These are phyloP conservation scores for Przewalskia tangutica DNA, from an alignment of 257 asterid genomes.

Conservation along the genomic window DNA sequence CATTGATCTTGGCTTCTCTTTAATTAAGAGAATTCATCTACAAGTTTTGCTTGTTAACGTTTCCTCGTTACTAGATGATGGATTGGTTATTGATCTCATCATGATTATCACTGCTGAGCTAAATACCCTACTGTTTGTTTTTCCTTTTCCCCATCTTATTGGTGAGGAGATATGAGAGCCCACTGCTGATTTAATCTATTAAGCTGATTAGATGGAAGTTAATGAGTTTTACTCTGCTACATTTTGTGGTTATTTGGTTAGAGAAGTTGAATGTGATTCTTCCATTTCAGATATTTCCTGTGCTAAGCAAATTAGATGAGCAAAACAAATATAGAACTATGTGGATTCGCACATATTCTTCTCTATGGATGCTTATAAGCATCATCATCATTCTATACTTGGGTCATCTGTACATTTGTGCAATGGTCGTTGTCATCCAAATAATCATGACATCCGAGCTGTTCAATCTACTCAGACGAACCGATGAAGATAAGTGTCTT, in stretches of 20 bases:
- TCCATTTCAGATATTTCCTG: slow-evolving; percentile 47
- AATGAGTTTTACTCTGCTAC: background rate
- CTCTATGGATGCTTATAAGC: slow-evolving; percentile 95
- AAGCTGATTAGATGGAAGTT: background rate
- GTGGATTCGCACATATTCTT: slow-evolving; percentile 72
- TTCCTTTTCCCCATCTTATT: background rate
- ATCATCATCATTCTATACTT: slow-evolving; percentile 58
- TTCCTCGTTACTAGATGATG: background rate
- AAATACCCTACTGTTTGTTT: background rate
- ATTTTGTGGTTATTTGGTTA: background rate
- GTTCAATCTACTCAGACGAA: slow-evolving; percentile 68
- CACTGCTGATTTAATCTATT: background rate
- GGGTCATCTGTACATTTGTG: slow-evolving; percentile 98
- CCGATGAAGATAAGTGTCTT: slow-evolving; percentile 77
- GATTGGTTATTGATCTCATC: background rate
- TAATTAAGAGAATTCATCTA: background rate
- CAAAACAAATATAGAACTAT: slow-evolving; percentile 80
- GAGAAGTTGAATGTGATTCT: background rate
- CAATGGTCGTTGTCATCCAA: slow-evolving; percentile 86
- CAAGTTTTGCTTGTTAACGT: background rate
- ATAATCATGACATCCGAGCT: slow-evolving; percentile 88
- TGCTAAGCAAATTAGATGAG: slow-evolving; percentile 52
- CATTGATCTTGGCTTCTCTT: background rate
- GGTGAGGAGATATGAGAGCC: background rate
- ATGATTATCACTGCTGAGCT: background rate